These are phyloP conservation scores for Fusarium acutatum DNA, from an alignment of 2,329 filamentous ascomycete genomes.

Conservation along the genomic window DNA sequence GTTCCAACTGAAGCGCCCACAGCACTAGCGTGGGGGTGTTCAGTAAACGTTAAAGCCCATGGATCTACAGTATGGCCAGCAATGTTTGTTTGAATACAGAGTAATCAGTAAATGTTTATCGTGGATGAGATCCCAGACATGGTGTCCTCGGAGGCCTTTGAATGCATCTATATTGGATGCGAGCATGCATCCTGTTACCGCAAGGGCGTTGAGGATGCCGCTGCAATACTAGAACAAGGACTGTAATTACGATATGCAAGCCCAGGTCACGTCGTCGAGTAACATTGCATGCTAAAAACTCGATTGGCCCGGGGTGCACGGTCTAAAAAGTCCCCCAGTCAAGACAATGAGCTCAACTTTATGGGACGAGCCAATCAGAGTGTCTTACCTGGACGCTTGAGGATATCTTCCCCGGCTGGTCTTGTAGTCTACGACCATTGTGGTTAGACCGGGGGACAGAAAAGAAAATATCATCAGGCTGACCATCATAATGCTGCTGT, in stretches of 20 bases:
- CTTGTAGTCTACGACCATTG: not conserved
- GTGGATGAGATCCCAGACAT: not conserved
- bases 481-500: not conserved
- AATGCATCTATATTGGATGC: slow-evolving; percentile 13
- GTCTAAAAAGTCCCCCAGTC: slow-evolving; percentile 7
- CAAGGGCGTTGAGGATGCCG: not conserved
- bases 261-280: slow-evolving; percentile 28
- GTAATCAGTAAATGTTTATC: not conserved
- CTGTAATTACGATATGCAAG: slow-evolving; percentile 43
- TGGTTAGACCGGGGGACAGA: not conserved
- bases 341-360: not conserved
- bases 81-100: not conserved
- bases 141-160: not conserved
- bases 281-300: slow-evolving; percentile 20
- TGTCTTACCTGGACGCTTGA: slow-evolving; percentile 16
- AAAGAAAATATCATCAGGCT: slow-evolving; percentile 7
- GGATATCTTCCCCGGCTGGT: slow-evolving; percentile 23
- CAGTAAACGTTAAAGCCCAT: not conserved
- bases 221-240: slow-evolving; percentile 4
- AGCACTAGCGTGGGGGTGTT: slow-evolving; percentile 8
- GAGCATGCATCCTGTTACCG: not conserved
- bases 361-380: slow-evolving; percentile 11
- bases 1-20: slow-evolving; percentile 28
- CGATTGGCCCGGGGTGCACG: slow-evolving; percentile 11
- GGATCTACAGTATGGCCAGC: not conserved